Base-by-base conservation (phyloP, 345 rosid species). In the Murraya paniculata region DNA sequence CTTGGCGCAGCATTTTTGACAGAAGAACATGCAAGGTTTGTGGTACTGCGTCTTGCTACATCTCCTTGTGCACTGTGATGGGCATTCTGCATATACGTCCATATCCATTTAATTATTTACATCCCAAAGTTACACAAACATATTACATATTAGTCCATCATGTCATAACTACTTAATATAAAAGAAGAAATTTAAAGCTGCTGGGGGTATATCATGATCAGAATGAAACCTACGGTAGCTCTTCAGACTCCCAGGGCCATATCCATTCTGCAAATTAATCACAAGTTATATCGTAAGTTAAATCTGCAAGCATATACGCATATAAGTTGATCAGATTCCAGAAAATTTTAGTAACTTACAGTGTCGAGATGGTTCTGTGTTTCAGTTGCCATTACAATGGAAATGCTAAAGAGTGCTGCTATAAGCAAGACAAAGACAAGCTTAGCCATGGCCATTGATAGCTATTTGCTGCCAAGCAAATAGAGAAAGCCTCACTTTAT, bases 11-110 rank as follows among this genome's bases (percentile, higher is more conserved):
- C 98, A 91, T 72, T 92, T 92, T 57, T 88, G 90, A 72, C 97
- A 90, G 85, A 90, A 90, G 84, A 91, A 90, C 85, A 91, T 84
- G 88, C 97, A 94, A 58, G 94, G 89, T 64, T 92, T 88, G 74
- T 77, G 85, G 83, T 87, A 83, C 72, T 91, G 87, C n/a, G 97
- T 93, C 78, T 73, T 76, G 67, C 90, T 79, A 68, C 95, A 92
- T 75, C 98, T 90, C 81, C 85, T 86, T 14, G 80, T 16, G 89
- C 95, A 94, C 39, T 86, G 84, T 24, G 71, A 70, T 14, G 75
- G 67, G 79, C 88, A 85, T 71, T 90, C 91, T 90, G 88, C 68
- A 71, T 80, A 64, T 80, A 6, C 22, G 0, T 53, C 57, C 22
- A 53, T 18, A 19, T 53, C 57, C 57, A 53, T 53, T 53, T 53